Base-by-base conservation (phyloP, 192 early-diverging fungal genomes). In the Backusella australiensis region DNA sequence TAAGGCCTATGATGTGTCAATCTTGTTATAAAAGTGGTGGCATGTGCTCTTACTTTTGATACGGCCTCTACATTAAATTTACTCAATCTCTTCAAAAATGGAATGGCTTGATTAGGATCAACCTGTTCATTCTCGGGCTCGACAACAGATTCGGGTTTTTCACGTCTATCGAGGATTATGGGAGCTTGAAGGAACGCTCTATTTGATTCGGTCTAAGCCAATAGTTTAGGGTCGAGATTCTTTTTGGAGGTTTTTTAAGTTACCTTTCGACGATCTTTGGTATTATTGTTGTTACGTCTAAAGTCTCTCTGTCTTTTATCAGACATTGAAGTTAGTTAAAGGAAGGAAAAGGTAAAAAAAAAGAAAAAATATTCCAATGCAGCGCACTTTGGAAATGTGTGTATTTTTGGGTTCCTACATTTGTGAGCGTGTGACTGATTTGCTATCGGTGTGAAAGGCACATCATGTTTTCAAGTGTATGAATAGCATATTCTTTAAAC, bases 1-100 rank as follows among this genome's bases (percentile, higher is more conserved):
- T 44, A 93, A 65, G 67, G 76, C 76, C 80, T 86, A 76, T 9
- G 7, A 35, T 14, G 1, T 32, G n/a, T 26, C 19, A 21, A 32
- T 32, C 32, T 32, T 32, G 32, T 3, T 32, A 32, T 32, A 32
- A 32, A 32, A 3, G 32, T 32, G 32, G 2, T 2, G 32, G 32
- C 32, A 32, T 14, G 3, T 66, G 32, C 23, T 6, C 5, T 29
- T 15, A 34, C 75, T 34, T 79, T 72, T 17, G 69, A 49, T 29
- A 79, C 19, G 17, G 67, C 42, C 34, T 79, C 78, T 15, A 44
- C 56, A 14, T 79, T 65, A 34, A 79, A 79, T 44, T 29, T 68
- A 26, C 39, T 70, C 1, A 29, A 26, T 36, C 53, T 29, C 42
- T 66, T 42, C 14, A 67, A 73, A 53, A 78, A 74, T 1, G 77